These are phyloP conservation scores for Apostasia ramifera DNA, from an alignment of 106 monocot species.

Conservation along the genomic window DNA sequence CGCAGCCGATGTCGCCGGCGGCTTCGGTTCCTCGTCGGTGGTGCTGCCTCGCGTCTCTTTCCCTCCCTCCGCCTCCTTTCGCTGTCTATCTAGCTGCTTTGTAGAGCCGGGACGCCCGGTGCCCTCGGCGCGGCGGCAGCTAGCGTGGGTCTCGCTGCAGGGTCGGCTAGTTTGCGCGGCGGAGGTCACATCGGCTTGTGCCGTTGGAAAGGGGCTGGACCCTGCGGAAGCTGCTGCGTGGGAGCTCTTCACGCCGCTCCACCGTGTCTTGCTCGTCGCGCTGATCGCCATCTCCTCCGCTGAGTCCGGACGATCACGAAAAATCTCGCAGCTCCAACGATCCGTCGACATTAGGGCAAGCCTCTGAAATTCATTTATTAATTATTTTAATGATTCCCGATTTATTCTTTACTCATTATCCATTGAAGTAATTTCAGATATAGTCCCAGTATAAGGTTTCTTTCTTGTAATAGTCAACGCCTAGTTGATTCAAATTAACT, in stretches of 20 bases:
- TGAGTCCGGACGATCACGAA: constrained; percentile 22
- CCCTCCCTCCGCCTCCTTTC: constrained; percentile 11
- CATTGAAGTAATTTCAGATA: not conserved
- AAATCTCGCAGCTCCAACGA: constrained; percentile 40
- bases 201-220: constrained; percentile 30
- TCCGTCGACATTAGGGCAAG: constrained; percentile 65
- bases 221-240: constrained; percentile 48
- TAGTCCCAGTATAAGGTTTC: too few relatives aligned
- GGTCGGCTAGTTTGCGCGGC: constrained; percentile 58
- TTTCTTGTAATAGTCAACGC: too few relatives aligned
- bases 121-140: constrained; percentile 16
- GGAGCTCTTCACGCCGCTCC: constrained; percentile 78
- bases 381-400: not conserved
- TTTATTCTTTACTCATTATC: not conserved
- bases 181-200: constrained; percentile 47
- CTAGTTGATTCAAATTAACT: too few relatives aligned
- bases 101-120: constrained; percentile 15
- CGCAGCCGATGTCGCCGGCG: not conserved
- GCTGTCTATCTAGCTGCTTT: constrained; percentile 29
- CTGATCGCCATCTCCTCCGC: constrained; percentile 43
- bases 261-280: constrained; percentile 69
- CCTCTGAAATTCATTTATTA: not conserved
- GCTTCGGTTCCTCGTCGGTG: not conserved
- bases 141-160: constrained; percentile 67
- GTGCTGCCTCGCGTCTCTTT: constrained; percentile 29